Evolutionary conservation across 306 rosid species (phyloP).

Genomic region (Begonia fuchsioides): DNA sequence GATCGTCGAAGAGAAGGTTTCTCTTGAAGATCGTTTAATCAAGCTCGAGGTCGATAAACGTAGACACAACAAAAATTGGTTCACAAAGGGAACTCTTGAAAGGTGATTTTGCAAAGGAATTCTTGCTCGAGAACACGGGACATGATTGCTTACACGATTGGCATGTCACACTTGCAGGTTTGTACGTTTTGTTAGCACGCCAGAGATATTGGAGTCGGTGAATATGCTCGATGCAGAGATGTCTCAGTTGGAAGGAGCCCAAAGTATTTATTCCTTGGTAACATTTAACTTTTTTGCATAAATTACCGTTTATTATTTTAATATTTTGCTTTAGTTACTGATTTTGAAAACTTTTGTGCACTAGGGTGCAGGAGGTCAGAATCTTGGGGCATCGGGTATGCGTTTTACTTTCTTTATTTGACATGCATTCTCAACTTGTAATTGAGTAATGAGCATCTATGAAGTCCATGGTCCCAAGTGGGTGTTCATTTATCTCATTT

Average conservation of each 20-base stretch:
- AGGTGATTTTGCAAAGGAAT: constrained; percentile 21
- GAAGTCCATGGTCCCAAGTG: no score
- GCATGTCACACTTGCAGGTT: constrained; percentile 33
- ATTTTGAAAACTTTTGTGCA: constrained; percentile 17
- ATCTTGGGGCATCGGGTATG: constrained; percentile 56
- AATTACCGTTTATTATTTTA: not conserved
- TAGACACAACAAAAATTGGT: constrained; percentile 55
- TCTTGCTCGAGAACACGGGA: not conserved
- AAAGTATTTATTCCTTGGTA: constrained; percentile 78
- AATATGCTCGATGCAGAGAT: constrained; percentile 71
- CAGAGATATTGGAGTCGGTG: constrained; percentile 78
- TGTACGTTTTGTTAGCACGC: constrained; percentile 80
- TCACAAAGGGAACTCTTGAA: constrained; percentile 95
- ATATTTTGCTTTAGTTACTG: constrained; percentile 9
- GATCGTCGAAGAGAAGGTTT: constrained; percentile 79
- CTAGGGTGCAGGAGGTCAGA: constrained; percentile 71
- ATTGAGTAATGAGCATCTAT: not conserved
- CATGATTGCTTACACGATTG: not conserved
- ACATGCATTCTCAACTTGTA: not conserved
- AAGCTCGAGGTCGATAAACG: constrained; percentile 59
- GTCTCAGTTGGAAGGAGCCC: constrained; percentile 90
- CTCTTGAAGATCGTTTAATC: constrained; percentile 55
- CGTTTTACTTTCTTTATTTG: constrained; percentile 1
- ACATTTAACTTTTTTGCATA: not conserved
- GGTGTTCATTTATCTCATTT: no score